phyloP scores from a whole-genome alignment of 1,284 basidiomycete genomes.

The Cutaneotrichosporon arboriforme region DNA sequence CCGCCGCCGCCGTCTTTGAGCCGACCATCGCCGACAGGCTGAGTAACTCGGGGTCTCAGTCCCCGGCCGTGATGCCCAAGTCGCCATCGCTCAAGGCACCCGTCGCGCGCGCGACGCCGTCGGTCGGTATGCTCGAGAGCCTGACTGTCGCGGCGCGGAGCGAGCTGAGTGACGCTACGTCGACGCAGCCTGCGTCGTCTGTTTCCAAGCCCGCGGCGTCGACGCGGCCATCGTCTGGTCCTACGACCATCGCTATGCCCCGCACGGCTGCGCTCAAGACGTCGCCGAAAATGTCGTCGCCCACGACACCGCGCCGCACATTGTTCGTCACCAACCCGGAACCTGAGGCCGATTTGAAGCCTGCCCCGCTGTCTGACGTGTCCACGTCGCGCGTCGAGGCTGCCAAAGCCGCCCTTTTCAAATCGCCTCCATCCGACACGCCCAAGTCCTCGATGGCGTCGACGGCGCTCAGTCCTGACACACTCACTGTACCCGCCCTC shows the following conservation, averaged over 20 bases:
- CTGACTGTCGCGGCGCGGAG: background rate
- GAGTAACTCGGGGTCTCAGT: background rate
- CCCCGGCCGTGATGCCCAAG: background rate
- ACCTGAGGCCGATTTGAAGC: background rate
- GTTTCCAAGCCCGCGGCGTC: background rate
- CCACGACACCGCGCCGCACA: background rate
- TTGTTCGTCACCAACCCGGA: constrained; percentile 25
- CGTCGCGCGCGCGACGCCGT: background rate
- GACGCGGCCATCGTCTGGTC: no score
- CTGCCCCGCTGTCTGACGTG: no score
- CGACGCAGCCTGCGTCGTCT: no score
- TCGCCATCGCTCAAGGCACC: background rate
- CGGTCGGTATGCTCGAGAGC: background rate
- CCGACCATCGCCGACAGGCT: constrained; percentile 5
- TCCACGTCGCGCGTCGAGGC: no score
- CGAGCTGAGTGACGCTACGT: no score
- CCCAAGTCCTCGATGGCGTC: no score
- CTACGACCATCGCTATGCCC: background rate
- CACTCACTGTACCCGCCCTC: no score
- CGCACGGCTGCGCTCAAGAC: background rate
- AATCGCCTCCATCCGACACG: no score
- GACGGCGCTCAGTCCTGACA: no score
- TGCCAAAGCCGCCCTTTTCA: no score
- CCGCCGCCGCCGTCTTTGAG: constrained; percentile 13
- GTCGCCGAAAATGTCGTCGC: background rate